These are phyloP conservation scores for Quercus phellos DNA, from an alignment of 331 rosid genomes.

Conservation along the genomic window DNA sequence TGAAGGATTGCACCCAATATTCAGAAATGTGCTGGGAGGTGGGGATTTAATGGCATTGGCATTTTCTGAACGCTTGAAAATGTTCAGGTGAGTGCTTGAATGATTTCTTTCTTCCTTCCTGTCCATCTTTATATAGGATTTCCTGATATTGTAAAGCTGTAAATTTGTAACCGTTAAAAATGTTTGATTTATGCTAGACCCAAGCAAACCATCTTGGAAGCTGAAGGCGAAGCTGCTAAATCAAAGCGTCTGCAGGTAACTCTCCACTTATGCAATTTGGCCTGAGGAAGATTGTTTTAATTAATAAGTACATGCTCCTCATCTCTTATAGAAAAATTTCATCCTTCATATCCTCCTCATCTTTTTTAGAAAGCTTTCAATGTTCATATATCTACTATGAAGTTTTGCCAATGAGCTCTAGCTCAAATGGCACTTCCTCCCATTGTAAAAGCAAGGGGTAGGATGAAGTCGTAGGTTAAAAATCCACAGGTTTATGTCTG, in stretches of 20 bases:
- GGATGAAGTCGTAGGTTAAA: too few species aligned
- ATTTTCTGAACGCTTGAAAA: constrained; percentile 86
- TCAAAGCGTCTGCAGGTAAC: constrained; percentile 57
- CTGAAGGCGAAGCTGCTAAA: constrained; percentile 87
- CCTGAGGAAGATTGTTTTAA: constrained; percentile 1
- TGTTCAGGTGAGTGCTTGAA: constrained; percentile 58
- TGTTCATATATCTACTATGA: background rate
- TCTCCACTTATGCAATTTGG: constrained; percentile 16
- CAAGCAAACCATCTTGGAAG: constrained; percentile 87
- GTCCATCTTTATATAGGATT: background rate
- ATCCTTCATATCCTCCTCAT: background rate
- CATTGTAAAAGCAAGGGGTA: too few species aligned
- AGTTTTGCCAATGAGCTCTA: background rate
- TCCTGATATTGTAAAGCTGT: background rate
- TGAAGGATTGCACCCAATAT: constrained; percentile 87
- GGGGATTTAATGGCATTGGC: constrained; percentile 94
- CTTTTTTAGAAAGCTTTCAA: background rate
- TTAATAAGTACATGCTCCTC: background rate
- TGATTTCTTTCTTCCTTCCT: background rate
- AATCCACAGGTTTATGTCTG: too few species aligned
- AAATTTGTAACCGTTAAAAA: constrained; percentile 3
- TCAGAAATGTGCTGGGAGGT: constrained; percentile 60
- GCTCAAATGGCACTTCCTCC: too few species aligned
- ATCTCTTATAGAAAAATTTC: background rate
- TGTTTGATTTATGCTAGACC: constrained; percentile 52